Percentiles rank a stretch among this genome's conserved stretches.
Evolutionary conservation across 2,329 filamentous ascomycete genomes (phyloP).

Genomic region (Didymella arachidicola): DNA sequence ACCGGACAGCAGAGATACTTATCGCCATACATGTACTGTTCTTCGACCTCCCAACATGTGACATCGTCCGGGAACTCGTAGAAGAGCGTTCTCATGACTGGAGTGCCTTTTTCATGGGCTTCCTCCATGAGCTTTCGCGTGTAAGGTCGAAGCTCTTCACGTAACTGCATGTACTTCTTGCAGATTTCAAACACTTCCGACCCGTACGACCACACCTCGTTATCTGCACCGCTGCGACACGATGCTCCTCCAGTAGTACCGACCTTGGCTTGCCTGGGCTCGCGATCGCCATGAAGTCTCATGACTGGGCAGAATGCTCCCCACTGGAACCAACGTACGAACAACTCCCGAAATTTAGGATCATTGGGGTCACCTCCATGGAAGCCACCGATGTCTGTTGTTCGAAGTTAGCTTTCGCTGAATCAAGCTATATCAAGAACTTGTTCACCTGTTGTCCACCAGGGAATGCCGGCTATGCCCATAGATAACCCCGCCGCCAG

Average conservation of each 20-base stretch:
- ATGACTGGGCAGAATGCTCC: conserved; percentile 72
- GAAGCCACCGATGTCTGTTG: conserved; percentile 74
- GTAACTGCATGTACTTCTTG: conserved; percentile 64
- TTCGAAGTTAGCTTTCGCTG: conserved; percentile 64
- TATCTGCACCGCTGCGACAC: conserved; percentile 59
- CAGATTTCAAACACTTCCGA: conserved; percentile 67
- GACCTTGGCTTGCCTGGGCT: conserved; percentile 62
- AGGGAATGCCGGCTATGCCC: conserved; percentile 63
- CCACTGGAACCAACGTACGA: conserved; percentile 75
- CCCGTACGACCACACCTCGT: conserved; percentile 74
- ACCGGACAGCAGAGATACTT: conserved; percentile 68
- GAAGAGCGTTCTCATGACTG: conserved; percentile 69
- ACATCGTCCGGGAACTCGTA: conserved; percentile 55
- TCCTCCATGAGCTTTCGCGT: conserved; percentile 65
- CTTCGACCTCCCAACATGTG: conserved; percentile 64
- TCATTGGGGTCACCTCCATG: conserved; percentile 69
- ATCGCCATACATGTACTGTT: conserved; percentile 70
- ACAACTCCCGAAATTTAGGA: conserved; percentile 66
- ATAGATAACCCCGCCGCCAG: conserved; percentile 71
- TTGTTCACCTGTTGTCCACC: not conserved
- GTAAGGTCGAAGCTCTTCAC: conserved; percentile 67
- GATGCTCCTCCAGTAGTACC: conserved; percentile 49
- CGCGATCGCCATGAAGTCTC: conserved; percentile 70
- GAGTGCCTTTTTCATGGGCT: conserved; percentile 66
- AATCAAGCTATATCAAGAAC: not conserved